Conservation (phyloP, 345 rosid species). For the Abelmoschus esculentus region DNA sequence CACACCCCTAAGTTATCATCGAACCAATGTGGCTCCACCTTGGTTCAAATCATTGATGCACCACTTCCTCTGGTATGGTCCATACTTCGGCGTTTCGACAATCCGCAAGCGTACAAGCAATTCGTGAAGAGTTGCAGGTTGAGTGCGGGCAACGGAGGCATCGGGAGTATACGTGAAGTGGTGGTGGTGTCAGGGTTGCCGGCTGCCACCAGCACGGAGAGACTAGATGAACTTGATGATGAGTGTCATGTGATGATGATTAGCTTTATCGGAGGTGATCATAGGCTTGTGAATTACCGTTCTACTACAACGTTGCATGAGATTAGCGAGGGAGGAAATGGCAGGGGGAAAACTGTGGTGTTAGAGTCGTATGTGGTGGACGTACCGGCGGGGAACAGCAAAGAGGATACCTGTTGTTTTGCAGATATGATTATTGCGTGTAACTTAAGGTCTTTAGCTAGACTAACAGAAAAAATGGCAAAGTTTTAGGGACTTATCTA, state of each 20-base stretch:
- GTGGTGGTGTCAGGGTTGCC: slow-evolving; percentile 53
- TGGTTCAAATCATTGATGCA: slow-evolving; percentile 46
- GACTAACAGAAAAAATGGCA: slow-evolving; percentile 37
- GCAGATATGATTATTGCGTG: too few relatives aligned
- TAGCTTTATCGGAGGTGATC: too few relatives aligned
- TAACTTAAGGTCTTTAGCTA: slow-evolving; percentile 35
- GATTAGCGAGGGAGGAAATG: too few relatives aligned
- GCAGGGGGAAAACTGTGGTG: too few relatives aligned
- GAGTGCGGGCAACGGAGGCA: slow-evolving; percentile 27
- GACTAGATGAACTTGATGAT: slow-evolving; percentile 21
- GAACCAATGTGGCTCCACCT: slow-evolving; percentile 43
- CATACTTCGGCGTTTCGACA: slow-evolving; percentile 47
- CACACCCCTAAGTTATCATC: slow-evolving; percentile 11
- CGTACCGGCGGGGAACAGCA: too few relatives aligned
- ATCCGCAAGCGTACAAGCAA: slow-evolving; percentile 61
- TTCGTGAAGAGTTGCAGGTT: slow-evolving; percentile 52
- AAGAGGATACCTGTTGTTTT: too few relatives aligned
- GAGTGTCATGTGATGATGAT: too few relatives aligned
- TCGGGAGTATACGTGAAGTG: slow-evolving; percentile 47
- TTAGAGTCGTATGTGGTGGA: too few relatives aligned
- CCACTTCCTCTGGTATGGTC: slow-evolving; percentile 65
- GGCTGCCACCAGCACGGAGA: slow-evolving; percentile 42
- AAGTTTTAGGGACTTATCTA: background rate
- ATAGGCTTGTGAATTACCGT: too few relatives aligned
- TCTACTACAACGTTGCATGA: too few relatives aligned